Evolutionary conservation across 2,329 filamentous ascomycete species (phyloP).

Genomic region (Herpotrichia juniperi): DNA sequence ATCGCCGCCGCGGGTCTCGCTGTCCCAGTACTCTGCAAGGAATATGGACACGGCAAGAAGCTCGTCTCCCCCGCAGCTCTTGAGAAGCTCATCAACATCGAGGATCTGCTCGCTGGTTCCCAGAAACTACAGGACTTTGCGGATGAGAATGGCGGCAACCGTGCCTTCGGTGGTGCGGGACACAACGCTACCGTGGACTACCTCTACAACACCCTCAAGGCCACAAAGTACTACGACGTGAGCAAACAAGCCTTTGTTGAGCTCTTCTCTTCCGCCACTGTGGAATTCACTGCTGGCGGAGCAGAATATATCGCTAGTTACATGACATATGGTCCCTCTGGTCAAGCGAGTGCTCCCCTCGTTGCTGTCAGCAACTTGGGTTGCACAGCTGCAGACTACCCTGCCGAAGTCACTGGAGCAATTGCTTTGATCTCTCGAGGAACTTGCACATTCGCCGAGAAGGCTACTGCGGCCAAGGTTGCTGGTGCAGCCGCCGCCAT

Average conservation of each 20-base stretch:
- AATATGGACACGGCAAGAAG: conserved; percentile 9
- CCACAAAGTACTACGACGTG: conserved; percentile 41
- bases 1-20: conserved; percentile 22
- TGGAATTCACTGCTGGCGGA: conserved; percentile 30
- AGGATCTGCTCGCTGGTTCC: conserved; percentile 38
- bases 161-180: conserved; percentile 41
- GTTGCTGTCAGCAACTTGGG: conserved; percentile 68
- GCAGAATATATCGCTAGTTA: conserved; percentile 30
- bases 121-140: conserved; percentile 41
- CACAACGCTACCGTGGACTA: conserved; percentile 43
- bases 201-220: conserved; percentile 36
- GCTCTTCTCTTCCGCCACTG: conserved; percentile 39
- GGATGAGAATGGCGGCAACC: conserved; percentile 40
- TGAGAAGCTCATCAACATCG: conserved; percentile 36
- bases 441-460: conserved; percentile 70
- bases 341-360: conserved; percentile 63
- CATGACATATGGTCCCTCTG: conserved; percentile 67
- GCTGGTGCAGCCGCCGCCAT: conserved; percentile 73
- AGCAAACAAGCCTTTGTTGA: conserved; percentile 43
- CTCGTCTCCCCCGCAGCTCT: conserved; percentile 27
- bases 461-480: conserved; percentile 68
- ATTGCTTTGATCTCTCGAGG: conserved; percentile 74
- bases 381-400: conserved; percentile 67
- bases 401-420: conserved; percentile 61
- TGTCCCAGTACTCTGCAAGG: conserved; percentile 20